phyloP scores from a whole-genome alignment of 2,329 filamentous ascomycete species.

The Penicillium griseofulvum region DNA sequence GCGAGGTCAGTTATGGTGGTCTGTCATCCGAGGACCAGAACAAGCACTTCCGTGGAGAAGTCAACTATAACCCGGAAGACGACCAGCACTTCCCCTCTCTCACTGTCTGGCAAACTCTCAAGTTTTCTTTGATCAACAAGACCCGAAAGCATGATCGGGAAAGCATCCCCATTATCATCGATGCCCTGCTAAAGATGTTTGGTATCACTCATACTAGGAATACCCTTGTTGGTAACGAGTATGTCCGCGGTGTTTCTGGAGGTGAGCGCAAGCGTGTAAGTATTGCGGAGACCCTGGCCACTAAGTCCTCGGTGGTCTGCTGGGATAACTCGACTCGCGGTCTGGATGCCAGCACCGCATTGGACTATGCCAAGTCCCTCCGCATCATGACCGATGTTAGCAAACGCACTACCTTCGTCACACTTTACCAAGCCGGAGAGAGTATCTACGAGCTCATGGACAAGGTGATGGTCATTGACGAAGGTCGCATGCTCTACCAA shows the following conservation, averaged over 20 bases:
- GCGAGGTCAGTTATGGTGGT: slow-evolving; percentile 70
- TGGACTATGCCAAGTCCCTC: slow-evolving; percentile 71
- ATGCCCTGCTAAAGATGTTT: slow-evolving; percentile 72
- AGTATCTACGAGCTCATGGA: slow-evolving; percentile 73
- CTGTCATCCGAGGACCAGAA: slow-evolving; percentile 66
- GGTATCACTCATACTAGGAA: slow-evolving; percentile 72
- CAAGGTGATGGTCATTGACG: slow-evolving; percentile 75
- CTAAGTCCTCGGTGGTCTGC: slow-evolving; percentile 69
- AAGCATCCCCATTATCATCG: slow-evolving; percentile 66
- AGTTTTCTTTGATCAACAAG: slow-evolving; percentile 72
- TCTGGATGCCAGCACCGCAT: slow-evolving; percentile 73
- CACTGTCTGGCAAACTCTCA: slow-evolving; percentile 74
- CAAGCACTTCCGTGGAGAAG: slow-evolving; percentile 69
- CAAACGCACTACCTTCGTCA: slow-evolving; percentile 68
- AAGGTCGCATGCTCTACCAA: slow-evolving; percentile 67
- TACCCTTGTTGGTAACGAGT: slow-evolving; percentile 73
- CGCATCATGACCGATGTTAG: slow-evolving; percentile 73
- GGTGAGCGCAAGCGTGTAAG: slow-evolving; percentile 78
- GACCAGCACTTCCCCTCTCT: slow-evolving; percentile 71
- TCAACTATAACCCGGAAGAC: slow-evolving; percentile 75
- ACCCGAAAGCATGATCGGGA: slow-evolving; percentile 64
- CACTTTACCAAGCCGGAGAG: slow-evolving; percentile 69
- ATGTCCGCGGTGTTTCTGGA: slow-evolving; percentile 70
- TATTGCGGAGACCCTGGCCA: slow-evolving; percentile 73
- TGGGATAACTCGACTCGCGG: slow-evolving; percentile 81